phyloP scores from a whole-genome alignment of 1,284 basidiomycete genomes.

The Exobasidium rhododendri region DNA sequence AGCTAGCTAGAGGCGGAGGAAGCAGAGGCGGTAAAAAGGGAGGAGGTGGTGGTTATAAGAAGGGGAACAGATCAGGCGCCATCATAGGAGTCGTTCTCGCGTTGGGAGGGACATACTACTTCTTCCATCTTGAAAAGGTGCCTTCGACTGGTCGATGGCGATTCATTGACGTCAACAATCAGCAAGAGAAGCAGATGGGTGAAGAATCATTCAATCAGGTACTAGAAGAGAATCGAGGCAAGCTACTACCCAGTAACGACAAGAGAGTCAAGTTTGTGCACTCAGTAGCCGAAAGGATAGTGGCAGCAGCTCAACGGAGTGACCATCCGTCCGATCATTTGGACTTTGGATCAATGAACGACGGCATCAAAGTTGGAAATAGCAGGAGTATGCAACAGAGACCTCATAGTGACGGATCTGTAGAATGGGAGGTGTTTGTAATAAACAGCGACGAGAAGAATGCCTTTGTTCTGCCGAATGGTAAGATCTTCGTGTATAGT shows the following conservation, averaged over 20 bases:
- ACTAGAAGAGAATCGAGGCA: conserved; percentile 62
- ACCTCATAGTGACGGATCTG: conserved; percentile 11
- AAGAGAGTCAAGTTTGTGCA: conserved; percentile 62
- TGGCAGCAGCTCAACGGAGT: conserved; percentile 68
- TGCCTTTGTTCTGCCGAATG: conserved; percentile 73
- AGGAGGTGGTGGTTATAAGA: background rate
- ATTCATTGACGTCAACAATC: conserved; percentile 44
- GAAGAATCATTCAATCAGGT: conserved; percentile 62
- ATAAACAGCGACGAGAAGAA: conserved; percentile 73
- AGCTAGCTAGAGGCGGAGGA: background rate
- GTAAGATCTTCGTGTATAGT: conserved; percentile 76
- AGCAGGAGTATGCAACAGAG: too few species aligned
- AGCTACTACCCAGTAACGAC: conserved; percentile 69
- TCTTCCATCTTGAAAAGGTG: conserved; percentile 47
- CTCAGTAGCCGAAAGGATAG: conserved; percentile 68
- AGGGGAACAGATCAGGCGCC: background rate
- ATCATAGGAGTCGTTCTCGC: conserved; percentile 18
- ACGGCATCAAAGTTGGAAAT: background rate
- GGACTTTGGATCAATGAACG: background rate
- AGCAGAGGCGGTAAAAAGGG: background rate
- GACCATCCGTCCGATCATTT: conserved; percentile 55
- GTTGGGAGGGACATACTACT: conserved; percentile 43
- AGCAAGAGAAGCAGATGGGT: conserved; percentile 53
- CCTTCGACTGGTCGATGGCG: conserved; percentile 49
- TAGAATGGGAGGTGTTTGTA: conserved; percentile 71